Evolutionary conservation across 2,329 filamentous ascomycete genomes (phyloP).

Genomic region (Neurospora crassa): DNA sequence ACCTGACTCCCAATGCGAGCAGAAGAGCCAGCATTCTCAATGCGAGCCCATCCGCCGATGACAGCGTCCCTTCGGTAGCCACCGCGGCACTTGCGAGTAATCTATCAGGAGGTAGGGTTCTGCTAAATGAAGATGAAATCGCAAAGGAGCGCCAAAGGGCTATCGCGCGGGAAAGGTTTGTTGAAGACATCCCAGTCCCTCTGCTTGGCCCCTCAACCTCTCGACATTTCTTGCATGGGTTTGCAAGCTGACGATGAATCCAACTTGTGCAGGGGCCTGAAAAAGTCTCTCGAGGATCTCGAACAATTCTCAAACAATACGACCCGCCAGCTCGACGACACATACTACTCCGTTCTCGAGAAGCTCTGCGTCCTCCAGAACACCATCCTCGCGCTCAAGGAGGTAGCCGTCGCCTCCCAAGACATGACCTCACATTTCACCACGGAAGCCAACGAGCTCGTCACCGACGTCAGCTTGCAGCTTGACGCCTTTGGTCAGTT

Average conservation of each 20-base stretch:
- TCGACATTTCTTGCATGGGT: background rate
- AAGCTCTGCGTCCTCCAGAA: conserved; percentile 55
- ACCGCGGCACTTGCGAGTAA: background rate
- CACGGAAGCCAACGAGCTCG: conserved; percentile 47
- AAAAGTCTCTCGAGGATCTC: conserved; percentile 43
- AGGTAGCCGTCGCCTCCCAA: conserved; percentile 53
- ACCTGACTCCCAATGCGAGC: conserved; percentile 16
- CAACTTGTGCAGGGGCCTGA: conserved; percentile 34
- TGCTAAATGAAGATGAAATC: conserved; percentile 28
- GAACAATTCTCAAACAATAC: conserved; percentile 51
- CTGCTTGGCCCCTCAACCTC: conserved; percentile 6
- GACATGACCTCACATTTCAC: conserved; percentile 50
- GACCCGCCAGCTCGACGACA: conserved; percentile 59
- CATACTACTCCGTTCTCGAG: conserved; percentile 64
- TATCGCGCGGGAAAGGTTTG: conserved; percentile 30
- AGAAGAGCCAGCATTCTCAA: conserved; percentile 18
- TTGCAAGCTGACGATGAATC: conserved; percentile 1
- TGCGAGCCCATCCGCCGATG: conserved; percentile 13
- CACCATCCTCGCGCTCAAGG: conserved; percentile 55
- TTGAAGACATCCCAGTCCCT: background rate
- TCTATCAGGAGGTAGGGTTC: background rate
- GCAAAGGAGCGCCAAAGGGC: conserved; percentile 32
- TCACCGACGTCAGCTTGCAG: conserved; percentile 50
- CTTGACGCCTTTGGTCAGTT: conserved; percentile 54
- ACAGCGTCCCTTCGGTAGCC: conserved; percentile 6